Conservation (phyloP, 2,329 filamentous ascomycete genomes). For the Paraphaeosphaeria minitans region DNA sequence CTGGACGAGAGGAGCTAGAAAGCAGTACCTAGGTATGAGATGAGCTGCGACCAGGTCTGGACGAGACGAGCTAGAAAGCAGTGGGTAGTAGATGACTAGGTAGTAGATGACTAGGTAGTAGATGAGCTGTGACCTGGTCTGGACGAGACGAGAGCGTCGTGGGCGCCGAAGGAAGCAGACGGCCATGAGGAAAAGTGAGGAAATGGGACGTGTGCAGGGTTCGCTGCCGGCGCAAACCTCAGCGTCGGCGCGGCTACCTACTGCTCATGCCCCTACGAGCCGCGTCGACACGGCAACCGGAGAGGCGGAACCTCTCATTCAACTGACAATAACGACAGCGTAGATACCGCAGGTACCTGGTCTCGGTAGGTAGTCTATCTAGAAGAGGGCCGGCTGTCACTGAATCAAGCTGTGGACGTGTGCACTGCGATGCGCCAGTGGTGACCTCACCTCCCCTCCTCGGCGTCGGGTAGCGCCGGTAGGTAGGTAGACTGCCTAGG, state of each 20-base stretch:
- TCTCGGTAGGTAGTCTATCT: too few relatives aligned
- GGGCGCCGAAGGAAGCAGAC: not conserved
- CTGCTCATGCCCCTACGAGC: not conserved
- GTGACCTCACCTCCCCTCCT: too few relatives aligned
- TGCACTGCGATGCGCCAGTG: not conserved
- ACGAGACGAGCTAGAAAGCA: too few relatives aligned
- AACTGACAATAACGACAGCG: not conserved
- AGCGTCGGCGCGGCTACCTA: not conserved
- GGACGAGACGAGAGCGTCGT: slow-evolving; percentile 7
- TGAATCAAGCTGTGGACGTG: not conserved
- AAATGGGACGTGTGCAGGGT: not conserved
- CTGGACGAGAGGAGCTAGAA: too few relatives aligned
- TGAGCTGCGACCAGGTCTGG: too few relatives aligned
- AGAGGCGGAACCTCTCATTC: not conserved
- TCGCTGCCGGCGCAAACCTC: slow-evolving; percentile 1
- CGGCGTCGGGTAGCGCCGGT: slow-evolving; percentile 8
- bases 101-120: too few relatives aligned
- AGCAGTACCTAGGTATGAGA: too few relatives aligned
- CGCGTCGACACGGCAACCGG: not conserved
- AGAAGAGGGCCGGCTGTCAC: too few relatives aligned
- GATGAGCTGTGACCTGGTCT: too few relatives aligned
- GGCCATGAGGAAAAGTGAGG: not conserved
- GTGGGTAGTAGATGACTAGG: too few relatives aligned
- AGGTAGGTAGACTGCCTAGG: too few relatives aligned
- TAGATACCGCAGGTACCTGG: too few relatives aligned